Evolutionary conservation across 495 filamentous ascomycete species (phyloP).

Genomic region (Choiromyces venosus): DNA sequence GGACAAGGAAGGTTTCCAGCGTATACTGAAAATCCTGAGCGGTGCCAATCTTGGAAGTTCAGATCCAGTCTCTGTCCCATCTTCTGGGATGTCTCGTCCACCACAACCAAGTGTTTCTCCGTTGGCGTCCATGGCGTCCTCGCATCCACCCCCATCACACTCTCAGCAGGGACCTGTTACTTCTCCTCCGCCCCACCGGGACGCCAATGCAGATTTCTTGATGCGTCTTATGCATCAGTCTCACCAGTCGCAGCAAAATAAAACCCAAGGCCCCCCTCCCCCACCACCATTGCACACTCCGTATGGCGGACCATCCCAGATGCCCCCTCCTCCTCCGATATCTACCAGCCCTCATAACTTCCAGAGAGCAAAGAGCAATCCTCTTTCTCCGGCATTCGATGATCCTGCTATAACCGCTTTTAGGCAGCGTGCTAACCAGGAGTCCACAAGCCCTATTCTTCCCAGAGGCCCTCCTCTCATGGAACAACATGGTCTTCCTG

Average conservation of each 20-base stretch:
- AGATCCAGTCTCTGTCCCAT: slow-evolving; percentile 20
- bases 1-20: slow-evolving; percentile 86
- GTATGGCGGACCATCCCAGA: slow-evolving; percentile 42
- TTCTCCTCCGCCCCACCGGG: slow-evolving; percentile 18
- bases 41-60: slow-evolving; percentile 44
- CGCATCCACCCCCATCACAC: slow-evolving; percentile 30
- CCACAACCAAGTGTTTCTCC: slow-evolving; percentile 38
- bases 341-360: slow-evolving; percentile 41
- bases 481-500: slow-evolving; percentile 39
- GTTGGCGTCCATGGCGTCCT: slow-evolving; percentile 24
- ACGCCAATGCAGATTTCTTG: slow-evolving; percentile 35
- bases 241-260: slow-evolving; percentile 35
- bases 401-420: slow-evolving; percentile 40
- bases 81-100: slow-evolving; percentile 23
- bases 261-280: slow-evolving; percentile 26
- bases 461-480: slow-evolving; percentile 38
- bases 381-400: slow-evolving; percentile 39
- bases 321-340: slow-evolving; percentile 41
- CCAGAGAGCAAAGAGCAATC: slow-evolving; percentile 37
- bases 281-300: slow-evolving; percentile 35
- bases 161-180: slow-evolving; percentile 18
- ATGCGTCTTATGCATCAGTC: slow-evolving; percentile 42
- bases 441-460: slow-evolving; percentile 34
- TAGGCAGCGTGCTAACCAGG: slow-evolving; percentile 31
- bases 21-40: slow-evolving; percentile 76